Evolutionary conservation across 202 grass and related monocot species (phyloP), one percentile per base, ranked within the genome.

Genomic region (Setaria italica): DNA sequence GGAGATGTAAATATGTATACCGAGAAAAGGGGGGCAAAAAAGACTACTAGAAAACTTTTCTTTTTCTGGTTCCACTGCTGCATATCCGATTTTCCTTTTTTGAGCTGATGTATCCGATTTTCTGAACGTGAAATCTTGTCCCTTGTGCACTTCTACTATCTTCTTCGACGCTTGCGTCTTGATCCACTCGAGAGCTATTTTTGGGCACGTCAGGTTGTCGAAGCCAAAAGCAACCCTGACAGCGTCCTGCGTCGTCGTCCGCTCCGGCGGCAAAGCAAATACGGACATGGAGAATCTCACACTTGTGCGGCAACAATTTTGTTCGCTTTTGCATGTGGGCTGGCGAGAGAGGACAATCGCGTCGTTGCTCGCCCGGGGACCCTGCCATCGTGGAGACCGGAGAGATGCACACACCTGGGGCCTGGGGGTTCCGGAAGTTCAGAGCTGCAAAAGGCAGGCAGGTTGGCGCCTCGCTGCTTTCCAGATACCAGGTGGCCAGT

Each of bases 251-350:
- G 29, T 14, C 58, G 33, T 83, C 58, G 50, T 84, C 51, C 54
- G 0, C 80, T 67, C 30, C 53, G 10, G 33, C 37, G 15, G 66
- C 69, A 72, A 72, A 87, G 66, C 69, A 72, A 72, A 87, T 67
- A 54, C 67, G 32, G 76, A 80, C 47, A 81, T 45, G 46, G 32
- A 57, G 55, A 78, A 63, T 62, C 70, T 76, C 57, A 72, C 70
- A 84, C 78, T 85, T 72, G 60, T 13, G 62, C 20, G 56, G 76
- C 48, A 68, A 58, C 33, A 9, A 33, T 71, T 62, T 19, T 65
- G 74, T 74, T 84, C 5, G 37, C 74, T 76, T 87, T 53, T 72
- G 80, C 72, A 70, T 76, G 80, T 87, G 89, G 68, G 41, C n/a
- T 59, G 66, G 59, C 29, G 11, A 49, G 67, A 55, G 46, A 45